A percentile compares a stretch with the other conserved stretches of the same genome.
phyloP scores from a whole-genome alignment of 495 filamentous ascomycete genomes.

The Penicillium herquei region DNA sequence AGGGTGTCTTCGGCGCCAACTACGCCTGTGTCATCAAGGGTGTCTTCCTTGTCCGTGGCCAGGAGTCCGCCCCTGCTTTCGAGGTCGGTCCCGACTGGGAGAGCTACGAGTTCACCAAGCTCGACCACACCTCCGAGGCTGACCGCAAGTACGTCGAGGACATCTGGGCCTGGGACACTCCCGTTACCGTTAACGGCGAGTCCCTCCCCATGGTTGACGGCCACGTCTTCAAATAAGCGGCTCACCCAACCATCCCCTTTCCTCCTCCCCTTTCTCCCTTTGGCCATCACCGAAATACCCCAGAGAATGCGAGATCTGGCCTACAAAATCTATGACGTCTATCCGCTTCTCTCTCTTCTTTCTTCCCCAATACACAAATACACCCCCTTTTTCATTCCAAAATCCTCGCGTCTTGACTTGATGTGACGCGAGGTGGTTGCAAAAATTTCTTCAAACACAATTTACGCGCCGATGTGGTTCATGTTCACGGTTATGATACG shows the following conservation, averaged over 20 bases:
- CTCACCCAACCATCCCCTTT: slow-evolving; percentile 10
- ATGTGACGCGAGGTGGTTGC: slow-evolving; percentile 7
- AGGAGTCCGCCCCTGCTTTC: slow-evolving; percentile 83
- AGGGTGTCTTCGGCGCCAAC: slow-evolving; percentile 82
- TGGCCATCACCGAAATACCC: slow-evolving; percentile 23
- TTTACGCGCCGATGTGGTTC: slow-evolving; percentile 32
- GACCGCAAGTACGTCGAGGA: slow-evolving; percentile 83
- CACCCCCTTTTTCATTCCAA: slow-evolving; percentile 1
- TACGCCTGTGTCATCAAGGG: slow-evolving; percentile 87
- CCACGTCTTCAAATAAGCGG: slow-evolving; percentile 96
- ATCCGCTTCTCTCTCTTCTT: slow-evolving; percentile 13
- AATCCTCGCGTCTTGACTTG: slow-evolving; percentile 1
- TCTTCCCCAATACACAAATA: neutral
- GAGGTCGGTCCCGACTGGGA: slow-evolving; percentile 96
- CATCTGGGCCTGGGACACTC: slow-evolving; percentile 88
- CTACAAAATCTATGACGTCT: slow-evolving; percentile 4
- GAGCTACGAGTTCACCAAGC: slow-evolving; percentile 93
- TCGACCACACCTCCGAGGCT: slow-evolving; percentile 79
- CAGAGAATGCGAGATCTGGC: slow-evolving; percentile 10
- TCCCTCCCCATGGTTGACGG: slow-evolving; percentile 75
- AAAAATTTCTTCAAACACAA: slow-evolving; percentile 15
- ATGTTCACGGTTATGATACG: slow-evolving; percentile 32
- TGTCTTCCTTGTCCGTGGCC: slow-evolving; percentile 90
- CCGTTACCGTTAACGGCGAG: slow-evolving; percentile 75
- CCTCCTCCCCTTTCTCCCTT: neutral